Percentiles rank a stretch among this genome's conserved stretches.
Conservation (phyloP, 192 early-diverging fungal genomes). For the Linnemannia exigua region DNA sequence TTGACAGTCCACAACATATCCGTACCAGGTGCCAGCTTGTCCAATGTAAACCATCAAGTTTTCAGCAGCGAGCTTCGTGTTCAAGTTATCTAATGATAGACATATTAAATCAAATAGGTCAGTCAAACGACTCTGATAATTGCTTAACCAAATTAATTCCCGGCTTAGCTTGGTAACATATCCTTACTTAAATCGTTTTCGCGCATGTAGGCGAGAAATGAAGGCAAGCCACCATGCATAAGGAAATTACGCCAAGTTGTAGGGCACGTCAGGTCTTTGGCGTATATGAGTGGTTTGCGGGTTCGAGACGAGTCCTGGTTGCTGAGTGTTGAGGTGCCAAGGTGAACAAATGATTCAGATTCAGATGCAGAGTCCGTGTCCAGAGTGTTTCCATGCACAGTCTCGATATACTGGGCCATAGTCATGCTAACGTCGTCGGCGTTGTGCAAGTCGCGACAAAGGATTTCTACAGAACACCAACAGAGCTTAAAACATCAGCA, state of each 20-base stretch:
- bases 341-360: background rate
- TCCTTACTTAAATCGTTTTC: constrained; percentile 46
- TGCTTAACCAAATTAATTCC: no score
- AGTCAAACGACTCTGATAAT: background rate
- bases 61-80: constrained; percentile 36
- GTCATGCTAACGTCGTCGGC: constrained; percentile 20
- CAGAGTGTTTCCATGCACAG: constrained; percentile 22
- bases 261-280: constrained; percentile 49
- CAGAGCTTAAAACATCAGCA: background rate
- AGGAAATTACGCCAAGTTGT: constrained; percentile 19
- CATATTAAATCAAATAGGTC: no score
- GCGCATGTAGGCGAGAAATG: constrained; percentile 35
- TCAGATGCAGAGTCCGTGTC: background rate
- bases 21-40: constrained; percentile 45
- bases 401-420: constrained; percentile 39
- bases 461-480: constrained; percentile 11
- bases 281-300: constrained; percentile 20
- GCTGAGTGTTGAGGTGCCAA: background rate
- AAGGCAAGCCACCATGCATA: constrained; percentile 22
- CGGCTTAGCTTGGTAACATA: background rate
- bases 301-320: background rate
- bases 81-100: constrained; percentile 19
- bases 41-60: constrained; percentile 54
- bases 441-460: constrained; percentile 31
- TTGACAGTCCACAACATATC: background rate